These are phyloP conservation scores for Kwoniella mangroviensis DNA, from an alignment of 768 basidiomycete species.

Conservation along the genomic window DNA sequence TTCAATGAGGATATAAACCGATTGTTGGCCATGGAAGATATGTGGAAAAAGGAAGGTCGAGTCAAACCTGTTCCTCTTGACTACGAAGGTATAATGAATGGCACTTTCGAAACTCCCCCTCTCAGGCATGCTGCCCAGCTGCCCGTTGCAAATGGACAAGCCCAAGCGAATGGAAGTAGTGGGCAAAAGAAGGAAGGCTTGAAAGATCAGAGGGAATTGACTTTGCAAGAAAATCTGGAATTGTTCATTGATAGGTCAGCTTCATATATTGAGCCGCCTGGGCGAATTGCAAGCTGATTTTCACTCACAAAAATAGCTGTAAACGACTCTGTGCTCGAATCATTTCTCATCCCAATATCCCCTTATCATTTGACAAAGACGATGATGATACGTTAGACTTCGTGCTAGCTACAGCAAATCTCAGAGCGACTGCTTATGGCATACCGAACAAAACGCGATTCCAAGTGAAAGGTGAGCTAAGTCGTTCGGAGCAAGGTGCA, in stretches of 20 bases:
- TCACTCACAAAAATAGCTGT: conserved; percentile 64
- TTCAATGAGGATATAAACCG: conserved; percentile 86
- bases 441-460: conserved; percentile 89
- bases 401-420: conserved; percentile 90
- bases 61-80: conserved; percentile 84
- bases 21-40: conserved; percentile 88
- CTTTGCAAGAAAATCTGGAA: conserved; percentile 76
- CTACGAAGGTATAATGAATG: conserved; percentile 74
- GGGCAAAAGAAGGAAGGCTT: conserved; percentile 58
- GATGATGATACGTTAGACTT: conserved; percentile 97
- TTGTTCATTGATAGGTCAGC: conserved; percentile 83
- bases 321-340: conserved; percentile 72
- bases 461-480: conserved; percentile 84
- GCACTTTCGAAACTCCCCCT: conserved; percentile 63
- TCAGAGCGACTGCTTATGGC: conserved; percentile 86
- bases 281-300: not conserved
- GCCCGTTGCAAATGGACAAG: conserved; percentile 41
- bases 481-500: not conserved
- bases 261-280: not conserved
- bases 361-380: conserved; percentile 90
- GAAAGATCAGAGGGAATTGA: conserved; percentile 80
- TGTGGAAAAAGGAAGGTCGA: conserved; percentile 81
- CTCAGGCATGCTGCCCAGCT: conserved; percentile 42
- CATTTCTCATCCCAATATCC: conserved; percentile 61
- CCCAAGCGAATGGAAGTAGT: conserved; percentile 10